phyloP scores from a whole-genome alignment of 2,329 filamentous ascomycete genomes.

The Emmonsiellopsis sp. region DNA sequence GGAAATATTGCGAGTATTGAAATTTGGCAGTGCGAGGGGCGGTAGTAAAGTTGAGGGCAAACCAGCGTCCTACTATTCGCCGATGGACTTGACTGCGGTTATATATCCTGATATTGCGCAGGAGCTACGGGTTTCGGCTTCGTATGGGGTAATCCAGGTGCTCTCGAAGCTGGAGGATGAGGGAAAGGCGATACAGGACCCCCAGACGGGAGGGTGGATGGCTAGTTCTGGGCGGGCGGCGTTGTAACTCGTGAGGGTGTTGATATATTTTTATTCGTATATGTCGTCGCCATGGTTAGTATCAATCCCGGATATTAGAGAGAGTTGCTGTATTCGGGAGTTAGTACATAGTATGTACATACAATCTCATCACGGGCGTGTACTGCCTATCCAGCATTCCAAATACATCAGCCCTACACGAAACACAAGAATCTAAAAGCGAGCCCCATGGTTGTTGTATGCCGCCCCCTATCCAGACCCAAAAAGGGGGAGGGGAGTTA shows the following conservation, averaged over 20 bases:
- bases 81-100: conserved; percentile 75
- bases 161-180: conserved; percentile 69
- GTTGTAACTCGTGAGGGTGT: conserved; percentile 16
- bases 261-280: neutral
- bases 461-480: too few relatives aligned
- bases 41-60: conserved; percentile 20
- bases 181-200: conserved; percentile 48
- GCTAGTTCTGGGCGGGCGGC: conserved; percentile 19
- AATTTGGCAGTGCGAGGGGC: conserved; percentile 24
- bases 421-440: too few relatives aligned
- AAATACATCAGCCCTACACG: too few relatives aligned
- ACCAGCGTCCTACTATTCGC: conserved; percentile 53
- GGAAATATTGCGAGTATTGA: conserved; percentile 61
- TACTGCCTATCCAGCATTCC: too few relatives aligned
- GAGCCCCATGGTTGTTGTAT: too few relatives aligned
- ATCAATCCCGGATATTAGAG: too few relatives aligned
- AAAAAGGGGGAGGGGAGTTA: neutral
- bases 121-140: conserved; percentile 65
- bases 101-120: conserved; percentile 77
- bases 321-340: too few relatives aligned
- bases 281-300: too few relatives aligned
- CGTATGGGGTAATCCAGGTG: conserved; percentile 67
- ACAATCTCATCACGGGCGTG: too few relatives aligned
- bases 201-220: conserved; percentile 15
- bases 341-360: too few relatives aligned